phyloP scores from a whole-genome alignment of 257 asterid species.

The Dorcoceras hygrometricum region DNA sequence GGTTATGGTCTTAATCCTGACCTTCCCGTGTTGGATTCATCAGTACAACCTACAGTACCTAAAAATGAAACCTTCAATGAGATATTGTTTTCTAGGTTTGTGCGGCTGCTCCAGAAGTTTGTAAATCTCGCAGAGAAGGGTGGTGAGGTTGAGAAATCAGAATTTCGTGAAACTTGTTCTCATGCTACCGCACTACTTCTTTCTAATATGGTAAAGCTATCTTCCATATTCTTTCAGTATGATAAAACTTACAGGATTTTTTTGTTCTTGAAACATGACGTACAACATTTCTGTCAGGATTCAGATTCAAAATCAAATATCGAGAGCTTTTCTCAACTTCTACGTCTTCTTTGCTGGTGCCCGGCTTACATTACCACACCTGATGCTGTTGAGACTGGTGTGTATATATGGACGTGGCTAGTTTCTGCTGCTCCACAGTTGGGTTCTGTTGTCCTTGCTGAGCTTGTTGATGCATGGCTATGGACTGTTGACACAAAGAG shows the following conservation, averaged over 20 bases:
- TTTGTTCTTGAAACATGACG: constrained; percentile 18
- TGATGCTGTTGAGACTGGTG: constrained; percentile 97
- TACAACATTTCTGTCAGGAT: constrained; percentile 52
- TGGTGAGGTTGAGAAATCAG: constrained; percentile 76
- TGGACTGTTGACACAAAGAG: constrained; percentile 98
- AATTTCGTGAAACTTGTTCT: constrained; percentile 87
- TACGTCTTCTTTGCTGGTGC: constrained; percentile 99
- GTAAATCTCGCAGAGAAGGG: constrained; percentile 89
- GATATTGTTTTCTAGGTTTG: constrained; percentile 68
- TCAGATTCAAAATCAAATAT: constrained; percentile 63
- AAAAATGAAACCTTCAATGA: constrained; percentile 69
- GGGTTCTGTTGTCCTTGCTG: constrained; percentile 96
- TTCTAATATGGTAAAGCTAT: constrained; percentile 62
- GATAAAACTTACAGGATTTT: constrained; percentile 8
- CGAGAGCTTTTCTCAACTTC: constrained; percentile 93
- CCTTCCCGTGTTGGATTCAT: constrained; percentile 41
- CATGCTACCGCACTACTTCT: constrained; percentile 99
- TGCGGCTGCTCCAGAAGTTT: constrained; percentile 78
- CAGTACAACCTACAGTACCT: constrained; percentile 46
- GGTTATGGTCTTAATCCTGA: constrained; percentile 49
- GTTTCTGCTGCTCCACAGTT: constrained; percentile 98
- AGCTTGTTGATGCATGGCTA: constrained; percentile 98
- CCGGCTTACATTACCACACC: constrained; percentile 94
- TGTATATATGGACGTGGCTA: constrained; percentile 95
- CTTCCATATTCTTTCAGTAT: constrained; percentile 21